Evolutionary conservation across 805 yeast species (phyloP).

Genomic region (Peterozyma toletana): DNA sequence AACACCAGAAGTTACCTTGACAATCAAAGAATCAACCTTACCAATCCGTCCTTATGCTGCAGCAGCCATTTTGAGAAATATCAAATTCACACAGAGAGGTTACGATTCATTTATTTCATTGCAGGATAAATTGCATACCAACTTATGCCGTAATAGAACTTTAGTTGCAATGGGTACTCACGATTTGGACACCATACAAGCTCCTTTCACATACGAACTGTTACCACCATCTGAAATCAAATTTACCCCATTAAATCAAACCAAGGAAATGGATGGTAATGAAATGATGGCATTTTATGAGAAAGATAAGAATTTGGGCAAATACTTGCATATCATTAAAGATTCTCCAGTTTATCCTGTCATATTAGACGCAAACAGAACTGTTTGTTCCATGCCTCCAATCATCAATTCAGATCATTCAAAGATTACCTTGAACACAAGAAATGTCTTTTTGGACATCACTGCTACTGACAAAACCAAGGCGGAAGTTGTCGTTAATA

Average conservation of each 20-base stretch:
- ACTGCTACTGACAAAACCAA: slow-evolving; percentile 96
- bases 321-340: slow-evolving; percentile 79
- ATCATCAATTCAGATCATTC: slow-evolving; percentile 89
- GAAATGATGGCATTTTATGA: slow-evolving; percentile 86
- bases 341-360: slow-evolving; percentile 90
- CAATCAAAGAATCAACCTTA: slow-evolving; percentile 69
- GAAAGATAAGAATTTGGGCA: slow-evolving; percentile 83
- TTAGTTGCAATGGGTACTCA: slow-evolving; percentile 99
- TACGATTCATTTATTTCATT: slow-evolving; percentile 93
- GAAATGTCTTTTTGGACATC: slow-evolving; percentile 83
- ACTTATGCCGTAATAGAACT: slow-evolving; percentile 94
- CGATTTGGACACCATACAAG: slow-evolving; percentile 72
- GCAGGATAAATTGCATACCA: slow-evolving; percentile 93
- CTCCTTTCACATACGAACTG: slow-evolving; percentile 87
- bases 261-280: slow-evolving; percentile 61
- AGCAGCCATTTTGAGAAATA: slow-evolving; percentile 84
- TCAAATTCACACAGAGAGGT: slow-evolving; percentile 73
- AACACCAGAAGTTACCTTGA: slow-evolving; percentile 54
- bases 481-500: slow-evolving; percentile 87
- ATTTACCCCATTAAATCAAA: slow-evolving; percentile 72
- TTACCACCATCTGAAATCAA: slow-evolving; percentile 69
- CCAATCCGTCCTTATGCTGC: slow-evolving; percentile 88
- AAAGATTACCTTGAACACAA: slow-evolving; percentile 79
- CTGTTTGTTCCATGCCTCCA: slow-evolving; percentile 92
- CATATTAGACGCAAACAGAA: slow-evolving; percentile 67